phyloP scores from a whole-genome alignment of 768 basidiomycete genomes.

The Psilocybe sp. region DNA sequence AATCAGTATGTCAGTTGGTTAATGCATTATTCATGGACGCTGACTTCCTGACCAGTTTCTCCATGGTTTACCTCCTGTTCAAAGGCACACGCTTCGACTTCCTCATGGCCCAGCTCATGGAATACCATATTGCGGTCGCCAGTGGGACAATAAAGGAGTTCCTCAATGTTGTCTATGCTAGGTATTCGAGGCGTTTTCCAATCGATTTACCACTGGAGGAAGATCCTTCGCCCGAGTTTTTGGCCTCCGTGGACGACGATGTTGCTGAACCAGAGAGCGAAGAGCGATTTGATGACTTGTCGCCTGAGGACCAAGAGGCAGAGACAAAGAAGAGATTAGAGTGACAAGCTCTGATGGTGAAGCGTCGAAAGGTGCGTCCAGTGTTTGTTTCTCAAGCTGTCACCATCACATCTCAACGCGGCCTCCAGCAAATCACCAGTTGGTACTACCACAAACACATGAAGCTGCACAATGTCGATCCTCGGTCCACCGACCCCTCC shows the following conservation, averaged over 20 bases:
- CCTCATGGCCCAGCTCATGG: too few relatives aligned
- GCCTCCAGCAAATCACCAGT: constrained; percentile 16
- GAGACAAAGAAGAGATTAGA: neutral
- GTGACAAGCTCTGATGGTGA: neutral
- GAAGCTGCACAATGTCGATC: constrained; percentile 9
- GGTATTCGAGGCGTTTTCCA: constrained; percentile 8
- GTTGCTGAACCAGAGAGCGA: constrained; percentile 6
- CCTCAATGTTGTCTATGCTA: too few relatives aligned
- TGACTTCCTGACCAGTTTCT: too few relatives aligned
- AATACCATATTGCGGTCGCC: too few relatives aligned
- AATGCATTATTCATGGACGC: too few relatives aligned
- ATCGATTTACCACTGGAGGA: neutral
- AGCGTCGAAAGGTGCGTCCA: constrained; percentile 5
- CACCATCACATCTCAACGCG: neutral
- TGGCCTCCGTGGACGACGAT: constrained; percentile 6
- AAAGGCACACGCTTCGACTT: too few relatives aligned
- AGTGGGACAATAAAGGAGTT: too few relatives aligned
- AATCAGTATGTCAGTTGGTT: too few relatives aligned
- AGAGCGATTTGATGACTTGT: constrained; percentile 1
- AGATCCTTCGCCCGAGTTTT: constrained; percentile 2
- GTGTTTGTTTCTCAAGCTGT: neutral
- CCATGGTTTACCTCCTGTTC: too few relatives aligned
- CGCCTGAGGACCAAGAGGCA: constrained; percentile 1
- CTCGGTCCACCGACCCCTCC: neutral
- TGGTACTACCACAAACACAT: constrained; percentile 15